These are phyloP conservation scores for Mycena kentingensis DNA, from an alignment of 768 basidiomycete genomes.

Conservation along the genomic window DNA sequence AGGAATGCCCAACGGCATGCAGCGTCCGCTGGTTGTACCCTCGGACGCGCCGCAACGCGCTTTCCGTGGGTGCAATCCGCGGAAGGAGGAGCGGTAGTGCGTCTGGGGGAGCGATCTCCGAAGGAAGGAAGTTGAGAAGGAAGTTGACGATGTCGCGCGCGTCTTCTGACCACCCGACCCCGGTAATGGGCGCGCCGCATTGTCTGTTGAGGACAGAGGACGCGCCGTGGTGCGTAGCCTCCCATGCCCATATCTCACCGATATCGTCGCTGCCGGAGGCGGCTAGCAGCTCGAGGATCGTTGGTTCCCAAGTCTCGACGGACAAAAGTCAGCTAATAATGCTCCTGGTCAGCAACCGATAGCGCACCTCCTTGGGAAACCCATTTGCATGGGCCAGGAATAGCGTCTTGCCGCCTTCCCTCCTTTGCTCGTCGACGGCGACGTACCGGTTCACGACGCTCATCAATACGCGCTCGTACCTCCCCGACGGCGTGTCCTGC, in stretches of 20 bases:
- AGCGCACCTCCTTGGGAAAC: conserved; percentile 78
- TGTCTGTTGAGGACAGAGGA: conserved; percentile 68
- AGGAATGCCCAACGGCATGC: conserved; percentile 79
- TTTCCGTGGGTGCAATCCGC: conserved; percentile 46
- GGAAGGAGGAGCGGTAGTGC: conserved; percentile 55
- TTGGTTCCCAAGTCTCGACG: conserved; percentile 77
- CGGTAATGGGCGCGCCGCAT: conserved; percentile 46
- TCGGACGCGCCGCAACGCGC: conserved; percentile 39
- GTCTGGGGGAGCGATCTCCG: conserved; percentile 27
- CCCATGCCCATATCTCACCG: conserved; percentile 83
- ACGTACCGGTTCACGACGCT: conserved; percentile 73
- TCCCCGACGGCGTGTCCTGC: conserved; percentile 35
- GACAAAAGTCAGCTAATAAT: neutral
- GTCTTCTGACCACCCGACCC: conserved; percentile 79
- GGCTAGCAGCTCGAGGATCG: conserved; percentile 53
- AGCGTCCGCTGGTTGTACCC: conserved; percentile 61
- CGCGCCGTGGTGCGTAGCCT: conserved; percentile 85
- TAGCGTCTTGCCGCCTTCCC: conserved; percentile 57
- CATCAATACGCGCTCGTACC: conserved; percentile 57
- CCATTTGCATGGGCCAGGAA: conserved; percentile 86
- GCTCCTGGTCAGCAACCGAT: neutral
- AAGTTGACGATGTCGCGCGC: conserved; percentile 80
- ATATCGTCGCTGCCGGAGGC: conserved; percentile 36
- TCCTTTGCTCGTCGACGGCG: conserved; percentile 32
- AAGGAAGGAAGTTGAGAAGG: conserved; percentile 66